Evolutionary conservation across 2,329 filamentous ascomycete species (phyloP), one percentile per base, ranked within the genome.

Genomic region (Fusarium chaquense): DNA sequence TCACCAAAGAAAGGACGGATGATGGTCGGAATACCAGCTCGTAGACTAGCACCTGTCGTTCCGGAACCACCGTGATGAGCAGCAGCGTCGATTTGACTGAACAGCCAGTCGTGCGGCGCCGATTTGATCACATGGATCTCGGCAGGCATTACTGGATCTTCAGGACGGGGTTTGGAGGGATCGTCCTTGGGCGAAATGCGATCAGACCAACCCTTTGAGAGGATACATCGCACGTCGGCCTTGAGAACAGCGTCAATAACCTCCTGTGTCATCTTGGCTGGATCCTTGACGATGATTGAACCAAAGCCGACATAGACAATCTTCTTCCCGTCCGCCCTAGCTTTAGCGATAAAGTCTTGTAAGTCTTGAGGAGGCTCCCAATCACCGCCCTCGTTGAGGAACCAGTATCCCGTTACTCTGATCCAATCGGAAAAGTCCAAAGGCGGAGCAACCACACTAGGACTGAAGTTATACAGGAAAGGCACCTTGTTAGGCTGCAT

Each of bases 381-480:
- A 18, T 67, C 82, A 41, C 61, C 84, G 5, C 83, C 86, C 78
- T 98, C 95, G 71, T 97, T 91, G 50, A 99, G 82, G 80, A 99
- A 98, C 96, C 96, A 99, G 81, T 99, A 98, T 0, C 96, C 96
- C 0, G 96, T 98, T 10, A 98, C 93, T 44, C 93, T 89, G 78
- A 99, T 96, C 96, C 96, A 99, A 79, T 98, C 96, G 43, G 93
- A 95, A 81, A 94, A 99, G 81, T 99, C 96, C 3, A 98, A 84
- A 18, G 96, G 96, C 30, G 94, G 95, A 3, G 93, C 89, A n/a
- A 99, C 96, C 15, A 99, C 96, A 13, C 89, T 92, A 1, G 94
- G 93, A 58, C 93, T 97, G 79, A 98, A 98, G 81, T 98, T 98
- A 84, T 99, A 99, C 46, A 99, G 81, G 80, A 99, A 99, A 0